Evolutionary conservation across 164 flowering plant species (phyloP), one percentile per base, ranked within the genome.

Genomic region (Stephania cephalantha): DNA sequence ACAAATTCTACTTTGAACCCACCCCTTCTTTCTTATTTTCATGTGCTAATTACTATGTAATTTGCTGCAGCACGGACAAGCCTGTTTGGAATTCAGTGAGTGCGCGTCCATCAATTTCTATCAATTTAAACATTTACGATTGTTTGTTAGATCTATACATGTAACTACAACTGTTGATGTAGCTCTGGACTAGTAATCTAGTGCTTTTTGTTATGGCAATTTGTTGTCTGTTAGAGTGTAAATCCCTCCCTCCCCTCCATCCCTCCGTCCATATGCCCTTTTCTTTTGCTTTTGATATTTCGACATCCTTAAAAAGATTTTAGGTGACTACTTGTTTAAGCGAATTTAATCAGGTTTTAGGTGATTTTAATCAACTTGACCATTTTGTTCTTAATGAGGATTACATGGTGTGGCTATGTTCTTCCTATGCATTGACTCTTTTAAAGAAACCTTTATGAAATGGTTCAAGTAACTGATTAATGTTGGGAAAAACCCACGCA

Each of bases 31-130:
- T 9, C 15, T 50, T 8, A 9, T 50, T 50, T 50, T 50, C 12
- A 50, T 50, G 55, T 50, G 55, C 12, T 50, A 15, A 11, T 50
- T 50, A 50, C 70, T 68, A 67, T 67, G 25, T 15, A 46, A 68
- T 77, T 63, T 78, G 46, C 44, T 87, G 84, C 96, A 94, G 98
- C 35, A 91, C 97, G 0, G 86, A 88, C 74, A 85, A 85, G 75
- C 97, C 98, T 0, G 81, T 80, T 30, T 94, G 98, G 98, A 94
- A 92, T 50, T 89, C 97, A 70, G 98, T 94, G 83, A 94, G 97
- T 84, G 44, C 10, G 46, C 30, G 25, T 25, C 29, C 61, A 46
- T n/a, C 12, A 22, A 22, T 31, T 48, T 17, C 68, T 2, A 66
- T 52, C 7, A n/a, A n/a, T 65, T 29, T 67, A 67, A 10, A 15